A percentile compares a stretch with the other conserved stretches of the same genome.
These are phyloP conservation scores for Kluyveromyces marxianus DNA, from an alignment of 1,139 yeast genomes.

Conservation along the genomic window DNA sequence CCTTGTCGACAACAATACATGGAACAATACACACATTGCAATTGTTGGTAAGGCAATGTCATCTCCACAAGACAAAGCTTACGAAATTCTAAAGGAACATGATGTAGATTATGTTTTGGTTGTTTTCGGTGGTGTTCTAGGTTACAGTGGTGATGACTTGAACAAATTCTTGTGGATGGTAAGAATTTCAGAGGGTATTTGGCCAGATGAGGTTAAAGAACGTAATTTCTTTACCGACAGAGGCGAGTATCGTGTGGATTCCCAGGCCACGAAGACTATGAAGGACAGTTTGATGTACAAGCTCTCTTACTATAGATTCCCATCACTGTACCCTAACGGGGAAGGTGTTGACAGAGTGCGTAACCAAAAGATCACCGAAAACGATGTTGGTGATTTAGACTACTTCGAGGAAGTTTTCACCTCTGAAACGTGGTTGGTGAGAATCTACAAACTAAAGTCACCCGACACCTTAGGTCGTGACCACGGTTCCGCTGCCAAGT, in stretches of 20 bases:
- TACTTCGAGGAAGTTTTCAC: conserved; percentile 93
- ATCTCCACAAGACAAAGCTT: conserved; percentile 78
- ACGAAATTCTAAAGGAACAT: conserved; percentile 78
- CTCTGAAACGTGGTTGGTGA: conserved; percentile 92
- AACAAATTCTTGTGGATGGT: conserved; percentile 99
- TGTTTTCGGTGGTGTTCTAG: conserved; percentile 89
- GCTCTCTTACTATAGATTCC: conserved; percentile 84
- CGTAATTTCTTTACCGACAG: conserved; percentile 72
- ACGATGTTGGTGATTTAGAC: conserved; percentile 53
- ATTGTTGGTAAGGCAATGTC: conserved; percentile 99
- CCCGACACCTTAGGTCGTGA: conserved; percentile 83
- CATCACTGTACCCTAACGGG: conserved; percentile 57
- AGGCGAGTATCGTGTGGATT: conserved; percentile 87
- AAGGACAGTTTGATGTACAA: conserved; percentile 87
- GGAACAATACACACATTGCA: conserved; percentile 99
- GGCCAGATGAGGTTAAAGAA: conserved; percentile 96
- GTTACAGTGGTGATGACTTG: conserved; percentile 94
- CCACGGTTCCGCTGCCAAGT: conserved; percentile 41
- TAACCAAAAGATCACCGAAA: conserved; percentile 60
- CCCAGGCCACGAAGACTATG: conserved; percentile 76
- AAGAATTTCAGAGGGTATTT: conserved; percentile 95
- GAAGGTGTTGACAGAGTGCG: conserved; percentile 84
- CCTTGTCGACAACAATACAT: conserved; percentile 94
- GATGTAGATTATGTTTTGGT: conserved; percentile 94
- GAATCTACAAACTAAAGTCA: conserved; percentile 89